Evolutionary conservation across 208 protist genomes (phyloP), one percentile per base, ranked within the genome.

Genomic region (Giardia muris): DNA sequence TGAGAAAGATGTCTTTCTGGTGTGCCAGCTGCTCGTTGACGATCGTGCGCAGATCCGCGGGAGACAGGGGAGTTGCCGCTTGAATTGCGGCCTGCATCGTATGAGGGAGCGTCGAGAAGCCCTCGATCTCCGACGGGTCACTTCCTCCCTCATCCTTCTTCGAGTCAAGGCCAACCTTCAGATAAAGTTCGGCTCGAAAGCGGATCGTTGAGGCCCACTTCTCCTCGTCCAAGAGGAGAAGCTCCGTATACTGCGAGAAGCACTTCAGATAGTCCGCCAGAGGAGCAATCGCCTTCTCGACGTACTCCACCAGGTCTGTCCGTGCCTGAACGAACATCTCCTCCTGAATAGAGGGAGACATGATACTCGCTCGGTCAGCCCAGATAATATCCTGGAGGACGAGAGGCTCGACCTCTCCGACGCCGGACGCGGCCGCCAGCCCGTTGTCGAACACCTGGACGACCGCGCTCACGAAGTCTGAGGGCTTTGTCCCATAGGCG

Each of bases 141-240:
- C 1, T 90, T 44, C n/a, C 1, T 48, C 10, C 43, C 1, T 90
- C 10, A 43, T 43, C 86, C 86, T 89, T 89, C 4, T 45, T 89
- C 19, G 87, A 4, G 1, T 90, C 87, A 43, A 10, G 2, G n/a
- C 45, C n/a, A 43, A 47, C 2, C 44, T 47, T 90, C 43, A 90
- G 87, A n/a, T 90, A 90, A 1, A 90, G 43, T 47, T 90, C 87
- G 19, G 87, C 87, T 48, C 44, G n/a, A 45, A 47, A 90, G n/a
- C 48, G 46, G 2, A 90, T 47, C 19, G 87, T 90, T 48, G 0
- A 4, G n/a, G 1, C 1, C 1, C 43, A 90, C n/a, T 90, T 90
- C 10, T 90, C 87, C 48, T 90, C 87, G n/a, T 90, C 87, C 42
- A 90, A 1, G 2, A 47, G 1, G n/a, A 90, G 2, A 47, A 90